Conservation (phyloP, 441 rosid genomes). For the Dalechampia spathulata region DNA sequence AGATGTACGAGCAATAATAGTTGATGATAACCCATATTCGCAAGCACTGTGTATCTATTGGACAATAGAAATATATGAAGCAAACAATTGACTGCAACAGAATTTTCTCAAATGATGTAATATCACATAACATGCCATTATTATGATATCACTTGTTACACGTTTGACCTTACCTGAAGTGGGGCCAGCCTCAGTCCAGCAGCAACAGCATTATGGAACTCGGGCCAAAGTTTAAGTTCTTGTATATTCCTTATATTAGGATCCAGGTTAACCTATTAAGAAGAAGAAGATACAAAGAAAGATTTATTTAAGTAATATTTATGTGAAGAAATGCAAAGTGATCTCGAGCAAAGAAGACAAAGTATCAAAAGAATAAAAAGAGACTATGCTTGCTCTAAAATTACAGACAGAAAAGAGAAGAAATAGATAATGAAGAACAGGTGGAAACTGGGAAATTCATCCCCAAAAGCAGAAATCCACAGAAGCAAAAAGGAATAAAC, state of each 20-base stretch:
- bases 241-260: conserved; percentile 86
- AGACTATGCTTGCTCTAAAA: too few species aligned
- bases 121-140: background rate
- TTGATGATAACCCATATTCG: background rate
- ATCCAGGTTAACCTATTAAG: conserved; percentile 88
- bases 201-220: conserved; percentile 99
- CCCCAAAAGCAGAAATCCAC: background rate
- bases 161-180: conserved; percentile 56
- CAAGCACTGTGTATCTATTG: background rate
- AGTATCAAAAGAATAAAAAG: background rate
- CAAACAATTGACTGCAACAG: background rate
- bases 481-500: background rate
- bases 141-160: background rate
- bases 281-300: conserved; percentile 13
- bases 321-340: conserved; percentile 8
- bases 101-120: background rate
- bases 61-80: background rate
- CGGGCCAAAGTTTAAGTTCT: conserved; percentile 98
- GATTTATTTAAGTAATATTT: conserved; percentile 5
- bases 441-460: background rate
- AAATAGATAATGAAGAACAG: background rate
- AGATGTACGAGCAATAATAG: background rate
- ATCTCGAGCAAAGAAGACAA: background rate
- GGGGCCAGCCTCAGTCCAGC: conserved; percentile 96
- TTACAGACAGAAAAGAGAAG: background rate